These are phyloP conservation scores for Capsicum rhomboideum DNA, from an alignment of 257 asterid species.

Conservation along the genomic window DNA sequence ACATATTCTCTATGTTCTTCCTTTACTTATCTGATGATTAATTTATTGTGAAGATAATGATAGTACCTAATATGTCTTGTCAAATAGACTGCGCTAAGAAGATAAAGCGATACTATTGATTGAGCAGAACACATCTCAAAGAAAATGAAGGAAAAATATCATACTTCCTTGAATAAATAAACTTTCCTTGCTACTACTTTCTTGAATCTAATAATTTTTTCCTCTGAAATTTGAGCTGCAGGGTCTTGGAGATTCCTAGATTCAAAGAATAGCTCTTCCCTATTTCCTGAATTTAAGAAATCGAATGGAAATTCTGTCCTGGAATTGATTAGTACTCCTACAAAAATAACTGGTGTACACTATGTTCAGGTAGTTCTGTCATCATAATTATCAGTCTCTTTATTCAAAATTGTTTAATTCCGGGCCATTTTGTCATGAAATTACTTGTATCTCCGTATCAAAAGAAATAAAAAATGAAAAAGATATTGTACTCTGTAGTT, in stretches of 20 bases:
- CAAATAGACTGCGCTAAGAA: not conserved
- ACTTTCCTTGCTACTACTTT: not conserved
- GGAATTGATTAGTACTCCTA: slow-evolving; percentile 80
- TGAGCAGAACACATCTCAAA: not conserved
- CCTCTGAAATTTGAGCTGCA: slow-evolving; percentile 17
- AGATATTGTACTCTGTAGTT: not conserved
- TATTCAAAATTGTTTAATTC: not conserved
- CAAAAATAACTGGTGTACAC: slow-evolving; percentile 95
- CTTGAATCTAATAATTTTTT: not conserved
- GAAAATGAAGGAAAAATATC: not conserved
- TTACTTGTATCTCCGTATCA: not conserved
- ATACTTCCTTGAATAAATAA: not conserved
- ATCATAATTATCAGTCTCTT: not conserved
- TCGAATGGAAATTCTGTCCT: slow-evolving; percentile 70
- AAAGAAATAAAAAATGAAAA: not conserved
- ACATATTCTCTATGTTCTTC: not conserved
- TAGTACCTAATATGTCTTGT: not conserved
- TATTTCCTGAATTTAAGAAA: slow-evolving; percentile 72
- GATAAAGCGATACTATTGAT: not conserved
- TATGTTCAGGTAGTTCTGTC: slow-evolving; percentile 77
- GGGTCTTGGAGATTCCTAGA: slow-evolving; percentile 85
- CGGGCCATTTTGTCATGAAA: not conserved
- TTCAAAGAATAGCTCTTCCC: slow-evolving; percentile 61
- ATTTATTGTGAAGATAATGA: not conserved
- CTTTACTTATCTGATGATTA: not conserved